These are phyloP conservation scores for Teratosphaeria destructans DNA, from an alignment of 2,329 filamentous ascomycete species.

Conservation along the genomic window DNA sequence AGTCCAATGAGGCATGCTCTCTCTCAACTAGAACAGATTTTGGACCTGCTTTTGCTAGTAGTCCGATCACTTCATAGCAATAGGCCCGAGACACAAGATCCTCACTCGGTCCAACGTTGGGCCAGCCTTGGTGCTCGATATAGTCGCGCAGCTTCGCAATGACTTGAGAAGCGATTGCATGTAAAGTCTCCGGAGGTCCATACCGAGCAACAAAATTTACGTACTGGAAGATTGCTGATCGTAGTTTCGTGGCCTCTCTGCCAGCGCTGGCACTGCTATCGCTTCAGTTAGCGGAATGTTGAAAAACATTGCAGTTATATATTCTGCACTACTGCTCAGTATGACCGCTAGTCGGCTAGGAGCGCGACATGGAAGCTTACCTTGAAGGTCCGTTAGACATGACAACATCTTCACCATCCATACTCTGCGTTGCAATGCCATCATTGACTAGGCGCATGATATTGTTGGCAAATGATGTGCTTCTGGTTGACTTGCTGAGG, in stretches of 20 bases:
- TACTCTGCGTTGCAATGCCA: slow-evolving; percentile 42
- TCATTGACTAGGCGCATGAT: slow-evolving; percentile 61
- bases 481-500: slow-evolving; percentile 64
- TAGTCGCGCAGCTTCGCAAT: slow-evolving; percentile 62
- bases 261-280: slow-evolving; percentile 41
- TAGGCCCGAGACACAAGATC: slow-evolving; percentile 60
- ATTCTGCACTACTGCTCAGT: slow-evolving; percentile 9
- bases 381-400: slow-evolving; percentile 19
- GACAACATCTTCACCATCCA: slow-evolving; percentile 21
- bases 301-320: background rate
- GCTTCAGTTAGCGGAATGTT: background rate
- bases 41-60: slow-evolving; percentile 59
- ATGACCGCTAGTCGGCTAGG: background rate
- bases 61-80: slow-evolving; percentile 84
- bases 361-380: slow-evolving; percentile 10
- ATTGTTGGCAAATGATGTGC: slow-evolving; percentile 57
- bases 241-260: slow-evolving; percentile 67
- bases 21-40: slow-evolving; percentile 42
- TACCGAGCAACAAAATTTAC: slow-evolving; percentile 77
- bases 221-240: slow-evolving; percentile 74
- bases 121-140: slow-evolving; percentile 76
- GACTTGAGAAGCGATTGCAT: slow-evolving; percentile 55
- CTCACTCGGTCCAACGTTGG: slow-evolving; percentile 45
- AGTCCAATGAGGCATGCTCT: slow-evolving; percentile 36
- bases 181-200: slow-evolving; percentile 51